phyloP scores from a whole-genome alignment of 352 stramenopile species.

The Thalassiosira exigua region DNA sequence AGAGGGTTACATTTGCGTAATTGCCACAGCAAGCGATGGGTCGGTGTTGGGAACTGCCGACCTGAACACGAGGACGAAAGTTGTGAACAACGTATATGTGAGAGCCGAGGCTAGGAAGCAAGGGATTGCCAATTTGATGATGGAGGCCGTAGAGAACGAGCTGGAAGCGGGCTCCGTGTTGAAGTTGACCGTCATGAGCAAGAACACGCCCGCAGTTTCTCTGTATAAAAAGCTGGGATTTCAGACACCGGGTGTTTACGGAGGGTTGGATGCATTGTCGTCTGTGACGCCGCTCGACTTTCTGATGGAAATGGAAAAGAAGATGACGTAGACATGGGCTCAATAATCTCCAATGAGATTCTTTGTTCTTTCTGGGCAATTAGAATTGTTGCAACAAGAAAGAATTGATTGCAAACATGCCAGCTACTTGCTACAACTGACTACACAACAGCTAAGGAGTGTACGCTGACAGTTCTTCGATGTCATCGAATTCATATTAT shows the following conservation, averaged over 20 bases:
- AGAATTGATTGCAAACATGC: too few species aligned
- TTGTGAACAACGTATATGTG: slow-evolving; percentile 63
- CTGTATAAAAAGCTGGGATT: slow-evolving; percentile 64
- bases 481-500: too few species aligned
- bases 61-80: slow-evolving; percentile 33
- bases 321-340: slow-evolving; percentile 13
- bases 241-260: slow-evolving; percentile 38
- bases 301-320: slow-evolving; percentile 65
- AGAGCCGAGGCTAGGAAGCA: slow-evolving; percentile 49
- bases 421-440: too few species aligned
- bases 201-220: slow-evolving; percentile 51
- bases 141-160: slow-evolving; percentile 44
- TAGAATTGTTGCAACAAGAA: too few species aligned
- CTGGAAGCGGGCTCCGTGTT: slow-evolving; percentile 25
- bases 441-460: too few species aligned
- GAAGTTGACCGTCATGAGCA: slow-evolving; percentile 51
- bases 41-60: slow-evolving; percentile 53
- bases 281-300: slow-evolving; percentile 46
- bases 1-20: slow-evolving; percentile 49
- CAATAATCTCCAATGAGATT: too few species aligned
- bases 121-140: slow-evolving; percentile 57
- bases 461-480: too few species aligned
- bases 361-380: too few species aligned
- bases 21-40: slow-evolving; percentile 34
- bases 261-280: slow-evolving; percentile 40